These are phyloP conservation scores for Tuber microsphaerosporum DNA, from an alignment of 495 filamentous ascomycete genomes.

Conservation along the genomic window DNA sequence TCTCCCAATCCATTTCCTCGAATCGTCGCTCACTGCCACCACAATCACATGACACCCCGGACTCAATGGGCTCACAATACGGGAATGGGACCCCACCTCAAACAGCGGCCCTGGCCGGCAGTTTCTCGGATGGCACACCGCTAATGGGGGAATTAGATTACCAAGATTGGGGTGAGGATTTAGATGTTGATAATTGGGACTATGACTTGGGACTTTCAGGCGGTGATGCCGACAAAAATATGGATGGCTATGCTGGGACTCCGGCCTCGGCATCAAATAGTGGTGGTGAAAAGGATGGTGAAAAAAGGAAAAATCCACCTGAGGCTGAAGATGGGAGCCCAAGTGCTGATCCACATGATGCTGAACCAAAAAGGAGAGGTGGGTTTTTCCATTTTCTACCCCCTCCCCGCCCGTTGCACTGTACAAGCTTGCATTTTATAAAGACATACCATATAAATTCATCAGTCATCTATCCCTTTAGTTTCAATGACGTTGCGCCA, in stretches of 20 bases:
- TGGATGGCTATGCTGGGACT: constrained; percentile 59
- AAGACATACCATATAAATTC: constrained; percentile 21
- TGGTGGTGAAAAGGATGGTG: constrained; percentile 43
- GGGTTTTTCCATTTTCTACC: constrained; percentile 26
- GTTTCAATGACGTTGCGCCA: neutral
- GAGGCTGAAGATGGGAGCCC: constrained; percentile 59
- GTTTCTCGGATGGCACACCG: constrained; percentile 59
- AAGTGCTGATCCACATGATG: constrained; percentile 47
- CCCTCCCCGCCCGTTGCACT: constrained; percentile 19
- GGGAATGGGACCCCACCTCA: constrained; percentile 41
- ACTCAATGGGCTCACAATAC: constrained; percentile 29
- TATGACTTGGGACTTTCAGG: constrained; percentile 54
- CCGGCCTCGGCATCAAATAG: constrained; percentile 34
- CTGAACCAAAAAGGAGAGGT: constrained; percentile 42
- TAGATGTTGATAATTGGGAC: constrained; percentile 60
- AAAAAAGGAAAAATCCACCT: constrained; percentile 73
- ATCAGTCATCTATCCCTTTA: neutral
- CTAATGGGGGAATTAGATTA: constrained; percentile 67
- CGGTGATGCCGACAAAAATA: constrained; percentile 45
- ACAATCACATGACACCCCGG: constrained; percentile 27
- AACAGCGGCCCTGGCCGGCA: constrained; percentile 21
- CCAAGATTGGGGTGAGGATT: constrained; percentile 50
- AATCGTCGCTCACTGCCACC: neutral
- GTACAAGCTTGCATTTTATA: constrained; percentile 21
- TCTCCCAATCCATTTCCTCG: constrained; percentile 29